Base-by-base conservation (phyloP, 768 basidiomycete species). In the Bullera alba region DNA sequence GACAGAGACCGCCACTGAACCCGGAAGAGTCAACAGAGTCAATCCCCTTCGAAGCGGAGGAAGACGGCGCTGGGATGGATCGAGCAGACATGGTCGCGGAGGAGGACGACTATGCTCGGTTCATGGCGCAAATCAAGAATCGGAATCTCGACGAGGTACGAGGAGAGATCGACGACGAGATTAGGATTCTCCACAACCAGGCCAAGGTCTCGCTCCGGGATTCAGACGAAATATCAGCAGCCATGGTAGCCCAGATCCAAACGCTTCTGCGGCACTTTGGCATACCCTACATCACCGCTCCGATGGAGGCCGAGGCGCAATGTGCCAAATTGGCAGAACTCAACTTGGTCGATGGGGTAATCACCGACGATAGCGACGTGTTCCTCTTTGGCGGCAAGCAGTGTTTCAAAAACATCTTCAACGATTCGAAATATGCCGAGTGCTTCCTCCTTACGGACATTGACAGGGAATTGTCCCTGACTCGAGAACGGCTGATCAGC, bases 331-430 rank as follows among this genome's bases (percentile, higher is more conserved):
- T 99, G 7, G 83, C 89, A 6, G 76, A 80, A 4, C 78, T 96
- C 14, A 81, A 83, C 15, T 78, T 97, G 25, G 93, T 95, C 30
- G 91, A 99, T 57, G 95, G 95, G 0, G 86, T 99, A 48, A 97
- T 99, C 70, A 99, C 95, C 0, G 95, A 99, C 70, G 95, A 99
- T 72, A 95, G 90, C 4, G 95, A 99, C 66, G 91, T 97, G 42
- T 99, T 99, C 74, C 83, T 99, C 42, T 99, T 99, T 60, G 95
- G 95, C 27, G 93, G 89, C 21, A 74, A 80, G 58, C 84, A 90
- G n/a, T 88, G 97, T 17, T 95, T 86, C 79, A 95, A 93, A 75
- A 97, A 99, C 71, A 93, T 99, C 86, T 99, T 99, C 77, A 96
- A 97, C 70, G 93, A 97, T 73, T 86, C 87, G 42, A 96, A 97